A percentile compares a stretch with the other conserved stretches of the same genome.
These are phyloP conservation scores for Leishmania mexicana DNA, from an alignment of 208 protist genomes.

Conservation along the genomic window DNA sequence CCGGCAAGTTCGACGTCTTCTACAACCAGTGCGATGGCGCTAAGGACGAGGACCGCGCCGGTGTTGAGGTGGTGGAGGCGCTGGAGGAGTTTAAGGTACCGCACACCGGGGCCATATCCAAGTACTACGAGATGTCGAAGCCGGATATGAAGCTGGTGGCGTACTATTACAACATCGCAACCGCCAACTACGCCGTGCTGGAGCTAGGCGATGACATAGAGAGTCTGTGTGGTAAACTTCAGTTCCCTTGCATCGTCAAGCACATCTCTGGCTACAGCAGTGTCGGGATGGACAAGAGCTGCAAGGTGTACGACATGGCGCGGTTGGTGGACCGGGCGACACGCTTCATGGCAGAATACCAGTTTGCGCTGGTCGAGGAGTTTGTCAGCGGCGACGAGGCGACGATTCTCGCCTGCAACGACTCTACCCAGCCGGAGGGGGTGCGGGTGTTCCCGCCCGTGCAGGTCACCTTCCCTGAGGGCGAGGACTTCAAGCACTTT, in stretches of 20 bases:
- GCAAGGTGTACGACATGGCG: conserved; percentile 75
- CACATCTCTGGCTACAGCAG: conserved; percentile 91
- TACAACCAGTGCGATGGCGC: conserved; percentile 93
- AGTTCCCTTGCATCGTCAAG: conserved; percentile 88
- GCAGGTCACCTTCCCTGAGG: conserved; percentile 74
- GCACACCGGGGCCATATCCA: conserved; percentile 88
- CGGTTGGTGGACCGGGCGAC: conserved; percentile 53
- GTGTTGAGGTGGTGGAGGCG: conserved; percentile 85
- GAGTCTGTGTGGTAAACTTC: conserved; percentile 40
- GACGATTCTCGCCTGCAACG: conserved; percentile 79
- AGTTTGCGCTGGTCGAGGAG: conserved; percentile 88
- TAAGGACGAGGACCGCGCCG: conserved; percentile 88
- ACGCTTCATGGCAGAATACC: conserved; percentile 78
- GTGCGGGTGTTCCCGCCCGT: conserved; percentile 86
- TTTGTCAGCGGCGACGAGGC: conserved; percentile 90
- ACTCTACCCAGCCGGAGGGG: conserved; percentile 66
- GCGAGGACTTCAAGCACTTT: conserved; percentile 93
- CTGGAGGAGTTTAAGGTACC: conserved; percentile 90
- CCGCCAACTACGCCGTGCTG: conserved; percentile 64
- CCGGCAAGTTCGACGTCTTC: conserved; percentile 84
- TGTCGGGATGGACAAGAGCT: conserved; percentile 90
- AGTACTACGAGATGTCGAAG: conserved; percentile 91
- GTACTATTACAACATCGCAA: conserved; percentile 77
- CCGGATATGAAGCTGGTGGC: conserved; percentile 91
- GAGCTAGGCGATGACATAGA: conserved; percentile 59